Conservation (phyloP, 148 eudicot genomes). For the Rhododendron henanense region DNA sequence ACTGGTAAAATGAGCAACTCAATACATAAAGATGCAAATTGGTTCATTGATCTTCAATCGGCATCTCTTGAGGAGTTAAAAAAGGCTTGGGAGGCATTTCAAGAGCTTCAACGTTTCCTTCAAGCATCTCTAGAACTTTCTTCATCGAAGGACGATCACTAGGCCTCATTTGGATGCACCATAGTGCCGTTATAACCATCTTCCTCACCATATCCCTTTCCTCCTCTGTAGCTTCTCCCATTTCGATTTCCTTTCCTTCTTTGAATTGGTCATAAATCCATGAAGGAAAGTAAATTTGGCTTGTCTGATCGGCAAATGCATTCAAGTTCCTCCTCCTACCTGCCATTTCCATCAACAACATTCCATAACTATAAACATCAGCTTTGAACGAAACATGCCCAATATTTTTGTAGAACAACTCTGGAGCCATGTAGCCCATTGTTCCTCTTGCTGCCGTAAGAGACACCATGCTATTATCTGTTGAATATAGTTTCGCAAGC, state of each 20-base stretch:
- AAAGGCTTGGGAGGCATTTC: conserved; percentile 6
- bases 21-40: not conserved
- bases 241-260: not conserved
- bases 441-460: conserved; percentile 15
- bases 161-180: conserved; percentile 13
- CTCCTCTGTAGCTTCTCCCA: not conserved
- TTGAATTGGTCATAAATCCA: conserved; percentile 9
- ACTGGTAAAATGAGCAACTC: too few species aligned
- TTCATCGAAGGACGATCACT: conserved; percentile 1
- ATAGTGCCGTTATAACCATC: not conserved
- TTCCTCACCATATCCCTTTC: not conserved
- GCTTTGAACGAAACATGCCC: conserved; percentile 18
- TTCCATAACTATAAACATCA: conserved; percentile 12
- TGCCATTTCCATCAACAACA: conserved; percentile 10
- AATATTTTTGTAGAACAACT: conserved; percentile 13
- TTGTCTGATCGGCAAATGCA: not conserved
- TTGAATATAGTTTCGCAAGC: too few species aligned
- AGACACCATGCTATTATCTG: conserved; percentile 2
- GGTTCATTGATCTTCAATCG: not conserved
- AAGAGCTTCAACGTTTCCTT: not conserved
- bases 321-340: not conserved
- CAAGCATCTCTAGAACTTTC: conserved; percentile 4
- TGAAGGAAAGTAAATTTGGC: conserved; percentile 8
- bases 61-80: not conserved
- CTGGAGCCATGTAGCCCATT: not conserved